phyloP scores from a whole-genome alignment of 2,329 filamentous ascomycete genomes.

The Macrophomina phaseolina region DNA sequence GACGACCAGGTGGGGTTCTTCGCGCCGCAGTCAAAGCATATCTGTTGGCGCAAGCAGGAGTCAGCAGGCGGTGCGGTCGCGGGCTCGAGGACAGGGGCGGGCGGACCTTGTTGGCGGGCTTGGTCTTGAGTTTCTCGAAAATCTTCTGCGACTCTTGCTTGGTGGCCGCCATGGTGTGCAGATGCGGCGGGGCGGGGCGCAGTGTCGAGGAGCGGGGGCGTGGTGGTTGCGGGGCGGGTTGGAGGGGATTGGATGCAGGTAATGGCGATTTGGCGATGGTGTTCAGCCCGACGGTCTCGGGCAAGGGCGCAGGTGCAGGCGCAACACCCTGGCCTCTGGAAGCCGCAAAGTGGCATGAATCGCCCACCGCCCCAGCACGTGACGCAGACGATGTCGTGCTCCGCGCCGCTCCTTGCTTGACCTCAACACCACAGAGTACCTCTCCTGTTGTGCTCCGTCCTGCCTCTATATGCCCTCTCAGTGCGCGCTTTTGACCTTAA shows the following conservation, averaged over 20 bases:
- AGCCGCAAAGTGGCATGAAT: slow-evolving; percentile 28
- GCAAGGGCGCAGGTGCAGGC: not conserved
- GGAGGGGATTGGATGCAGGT: not conserved
- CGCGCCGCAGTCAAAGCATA: slow-evolving; percentile 97
- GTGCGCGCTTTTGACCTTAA: not conserved
- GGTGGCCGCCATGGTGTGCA: slow-evolving; percentile 67
- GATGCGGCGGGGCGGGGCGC: slow-evolving; percentile 1
- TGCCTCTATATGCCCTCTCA: not conserved
- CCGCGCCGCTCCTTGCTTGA: not conserved
- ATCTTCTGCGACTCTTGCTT: slow-evolving; percentile 97
- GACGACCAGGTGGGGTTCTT: slow-evolving; percentile 99
- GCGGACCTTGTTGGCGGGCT: slow-evolving; percentile 89
- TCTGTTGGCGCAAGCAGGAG: slow-evolving; percentile 55
- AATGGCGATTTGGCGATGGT: slow-evolving; percentile 22
- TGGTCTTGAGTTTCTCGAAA: slow-evolving; percentile 95
- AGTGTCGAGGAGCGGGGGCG: not conserved
- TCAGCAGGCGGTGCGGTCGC: not conserved
- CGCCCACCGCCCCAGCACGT: slow-evolving; percentile 1
- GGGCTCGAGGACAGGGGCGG: slow-evolving; percentile 23
- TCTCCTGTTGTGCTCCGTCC: not conserved
- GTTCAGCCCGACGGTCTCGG: slow-evolving; percentile 19
- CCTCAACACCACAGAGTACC: not conserved
- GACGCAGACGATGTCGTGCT: not conserved
- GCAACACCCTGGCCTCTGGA: not conserved
- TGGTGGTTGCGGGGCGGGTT: slow-evolving; percentile 7